Percentiles rank a stretch among this genome's conserved stretches.
These are phyloP conservation scores for Penicillium glabrum DNA, from an alignment of 2,329 filamentous ascomycete genomes.

Conservation along the genomic window DNA sequence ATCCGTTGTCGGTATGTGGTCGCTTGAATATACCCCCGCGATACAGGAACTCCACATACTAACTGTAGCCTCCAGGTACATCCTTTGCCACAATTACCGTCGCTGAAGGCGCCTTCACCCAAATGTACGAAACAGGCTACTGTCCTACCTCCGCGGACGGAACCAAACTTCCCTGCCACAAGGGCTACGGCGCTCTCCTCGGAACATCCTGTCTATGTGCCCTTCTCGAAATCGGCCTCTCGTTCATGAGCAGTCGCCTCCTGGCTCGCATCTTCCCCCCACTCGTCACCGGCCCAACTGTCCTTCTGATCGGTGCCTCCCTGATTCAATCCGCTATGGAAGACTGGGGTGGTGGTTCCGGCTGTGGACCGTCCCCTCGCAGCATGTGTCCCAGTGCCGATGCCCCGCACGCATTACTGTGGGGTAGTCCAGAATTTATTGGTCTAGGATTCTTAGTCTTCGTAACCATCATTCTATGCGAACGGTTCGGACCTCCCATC, in stretches of 20 bases:
- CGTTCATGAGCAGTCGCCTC: constrained; percentile 61
- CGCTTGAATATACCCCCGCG: not conserved
- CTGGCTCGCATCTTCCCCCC: constrained; percentile 67
- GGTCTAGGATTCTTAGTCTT: constrained; percentile 69
- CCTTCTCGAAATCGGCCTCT: constrained; percentile 62
- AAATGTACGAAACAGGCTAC: constrained; percentile 65
- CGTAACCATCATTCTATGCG: constrained; percentile 65
- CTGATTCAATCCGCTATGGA: constrained; percentile 64
- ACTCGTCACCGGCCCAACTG: constrained; percentile 66
- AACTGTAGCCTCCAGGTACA: constrained; percentile 43
- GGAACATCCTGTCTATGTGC: constrained; percentile 54
- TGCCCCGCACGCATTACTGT: constrained; percentile 61
- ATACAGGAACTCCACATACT: not conserved
- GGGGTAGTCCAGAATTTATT: constrained; percentile 65
- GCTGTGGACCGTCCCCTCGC: constrained; percentile 48
- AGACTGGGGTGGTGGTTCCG: constrained; percentile 67
- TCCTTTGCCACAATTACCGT: constrained; percentile 68
- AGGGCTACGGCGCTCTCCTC: constrained; percentile 66
- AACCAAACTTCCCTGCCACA: constrained; percentile 60
- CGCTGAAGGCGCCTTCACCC: constrained; percentile 59
- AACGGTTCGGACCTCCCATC: constrained; percentile 68
- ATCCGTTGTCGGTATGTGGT: constrained; percentile 57
- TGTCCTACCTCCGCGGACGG: constrained; percentile 60
- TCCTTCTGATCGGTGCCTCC: constrained; percentile 66
- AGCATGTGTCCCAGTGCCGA: constrained; percentile 59